These are phyloP conservation scores for Skeletonema marinoi DNA, from an alignment of 108 stramenopile genomes.

Conservation along the genomic window DNA sequence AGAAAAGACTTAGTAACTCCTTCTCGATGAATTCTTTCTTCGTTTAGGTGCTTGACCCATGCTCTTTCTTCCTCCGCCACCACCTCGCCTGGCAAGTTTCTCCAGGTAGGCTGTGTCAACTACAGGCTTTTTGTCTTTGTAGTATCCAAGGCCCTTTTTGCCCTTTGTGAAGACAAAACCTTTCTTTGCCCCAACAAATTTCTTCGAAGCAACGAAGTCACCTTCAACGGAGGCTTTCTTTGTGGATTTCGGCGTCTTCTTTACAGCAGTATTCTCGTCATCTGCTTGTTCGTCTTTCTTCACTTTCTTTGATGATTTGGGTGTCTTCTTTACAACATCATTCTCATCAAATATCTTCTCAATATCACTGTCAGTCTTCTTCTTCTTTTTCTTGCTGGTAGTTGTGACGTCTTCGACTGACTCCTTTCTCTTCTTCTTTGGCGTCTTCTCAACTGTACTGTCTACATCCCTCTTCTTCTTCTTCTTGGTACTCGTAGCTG, in stretches of 20 bases:
- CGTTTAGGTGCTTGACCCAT: neutral
- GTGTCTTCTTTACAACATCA: conserved; percentile 1
- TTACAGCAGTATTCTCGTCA: neutral
- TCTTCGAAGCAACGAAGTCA: conserved; percentile 66
- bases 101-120: conserved; percentile 53
- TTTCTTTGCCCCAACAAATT: conserved; percentile 71
- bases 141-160: conserved; percentile 78
- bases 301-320: conserved; percentile 14
- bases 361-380: conserved; percentile 5
- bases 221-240: conserved; percentile 1
- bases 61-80: conserved; percentile 21
- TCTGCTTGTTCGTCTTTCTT: conserved; percentile 5
- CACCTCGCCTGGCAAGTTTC: conserved; percentile 7
- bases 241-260: neutral
- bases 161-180: conserved; percentile 80
- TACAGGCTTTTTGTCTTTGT: conserved; percentile 69
- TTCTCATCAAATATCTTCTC: neutral
- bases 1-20: conserved; percentile 16
- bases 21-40: conserved; percentile 28
- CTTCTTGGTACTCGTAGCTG: neutral
- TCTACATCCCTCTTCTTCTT: conserved; percentile 10
- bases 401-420: neutral
- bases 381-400: conserved; percentile 12
- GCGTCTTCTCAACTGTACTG: conserved; percentile 25
- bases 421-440: conserved; percentile 23